Evolutionary conservation across 768 basidiomycete species (phyloP).

Genomic region (Phylloporus rhodoxanthus): DNA sequence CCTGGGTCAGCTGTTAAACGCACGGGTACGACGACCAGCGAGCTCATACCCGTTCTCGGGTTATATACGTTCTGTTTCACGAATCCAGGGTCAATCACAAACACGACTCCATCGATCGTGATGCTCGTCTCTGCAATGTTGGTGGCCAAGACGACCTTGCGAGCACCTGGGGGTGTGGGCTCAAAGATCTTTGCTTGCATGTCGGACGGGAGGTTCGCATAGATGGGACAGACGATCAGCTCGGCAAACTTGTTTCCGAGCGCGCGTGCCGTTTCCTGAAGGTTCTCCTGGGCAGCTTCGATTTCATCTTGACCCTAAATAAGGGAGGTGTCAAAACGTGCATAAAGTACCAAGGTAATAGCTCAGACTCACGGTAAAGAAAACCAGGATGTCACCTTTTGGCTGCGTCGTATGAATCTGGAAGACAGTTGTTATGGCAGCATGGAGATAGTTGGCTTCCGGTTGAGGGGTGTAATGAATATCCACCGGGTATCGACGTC

Average conservation of each 20-base stretch:
- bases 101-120: constrained; percentile 98
- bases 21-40: constrained; percentile 90
- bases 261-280: constrained; percentile 91
- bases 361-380: constrained; percentile 69
- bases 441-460: constrained; percentile 98
- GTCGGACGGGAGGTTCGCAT: constrained; percentile 97
- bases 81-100: constrained; percentile 98
- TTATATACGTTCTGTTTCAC: constrained; percentile 99
- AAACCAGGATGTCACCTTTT: constrained; percentile 95
- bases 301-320: constrained; percentile 93
- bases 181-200: constrained; percentile 99
- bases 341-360: not conserved
- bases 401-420: constrained; percentile 99
- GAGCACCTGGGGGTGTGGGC: constrained; percentile 91
- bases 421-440: constrained; percentile 97
- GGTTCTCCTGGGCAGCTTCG: constrained; percentile 92
- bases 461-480: constrained; percentile 99
- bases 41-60: constrained; percentile 97
- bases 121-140: constrained; percentile 99
- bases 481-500: constrained; percentile 95
- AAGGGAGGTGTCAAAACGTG: constrained; percentile 2
- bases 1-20: constrained; percentile 28
- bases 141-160: constrained; percentile 96
- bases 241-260: constrained; percentile 95
- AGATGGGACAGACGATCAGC: constrained; percentile 94